Evolutionary conservation across 164 flowering plant genomes (phyloP).

Genomic region (Malania oleifera): DNA sequence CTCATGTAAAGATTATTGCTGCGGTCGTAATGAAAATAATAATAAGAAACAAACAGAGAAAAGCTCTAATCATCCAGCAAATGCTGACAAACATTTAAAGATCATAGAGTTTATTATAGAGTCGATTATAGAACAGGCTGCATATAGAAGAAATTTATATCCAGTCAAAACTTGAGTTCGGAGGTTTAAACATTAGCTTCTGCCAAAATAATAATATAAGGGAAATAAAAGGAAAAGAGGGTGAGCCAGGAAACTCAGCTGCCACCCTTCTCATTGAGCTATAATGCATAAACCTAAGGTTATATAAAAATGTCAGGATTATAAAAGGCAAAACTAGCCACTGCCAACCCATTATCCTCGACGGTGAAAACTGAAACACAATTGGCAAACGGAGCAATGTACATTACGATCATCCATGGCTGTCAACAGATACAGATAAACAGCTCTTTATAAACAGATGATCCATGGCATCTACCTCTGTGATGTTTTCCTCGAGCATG

Average conservation of each 20-base stretch:
- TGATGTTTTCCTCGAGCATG: slow-evolving; percentile 20
- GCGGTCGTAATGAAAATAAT: not conserved
- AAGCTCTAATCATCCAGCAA: not conserved
- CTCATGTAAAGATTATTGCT: slow-evolving; percentile 23
- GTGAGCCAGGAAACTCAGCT: slow-evolving; percentile 32
- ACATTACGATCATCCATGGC: slow-evolving; percentile 61
- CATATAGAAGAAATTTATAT: slow-evolving; percentile 13
- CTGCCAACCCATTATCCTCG: slow-evolving; percentile 17
- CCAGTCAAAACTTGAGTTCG: slow-evolving; percentile 16
- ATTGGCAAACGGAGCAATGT: slow-evolving; percentile 27
- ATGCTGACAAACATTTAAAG: not conserved
- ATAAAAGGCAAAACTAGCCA: slow-evolving; percentile 14
- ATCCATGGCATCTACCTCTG: slow-evolving; percentile 29
- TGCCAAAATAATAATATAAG: not conserved
- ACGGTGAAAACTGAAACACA: slow-evolving; percentile 24
- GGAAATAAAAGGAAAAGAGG: slow-evolving; percentile 4
- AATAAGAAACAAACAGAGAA: not conserved
- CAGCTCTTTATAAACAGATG: slow-evolving; percentile 55
- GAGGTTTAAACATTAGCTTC: slow-evolving; percentile 20
- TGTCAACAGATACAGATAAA: slow-evolving; percentile 43
- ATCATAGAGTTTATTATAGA: no score
- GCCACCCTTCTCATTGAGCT: slow-evolving; percentile 22
- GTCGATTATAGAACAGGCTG: not conserved
- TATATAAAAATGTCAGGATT: slow-evolving; percentile 13
- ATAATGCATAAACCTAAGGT: slow-evolving; percentile 12